These are phyloP conservation scores for Scopulariopsis brevicaulis DNA, from an alignment of 2,329 filamentous ascomycete genomes.

Conservation along the genomic window DNA sequence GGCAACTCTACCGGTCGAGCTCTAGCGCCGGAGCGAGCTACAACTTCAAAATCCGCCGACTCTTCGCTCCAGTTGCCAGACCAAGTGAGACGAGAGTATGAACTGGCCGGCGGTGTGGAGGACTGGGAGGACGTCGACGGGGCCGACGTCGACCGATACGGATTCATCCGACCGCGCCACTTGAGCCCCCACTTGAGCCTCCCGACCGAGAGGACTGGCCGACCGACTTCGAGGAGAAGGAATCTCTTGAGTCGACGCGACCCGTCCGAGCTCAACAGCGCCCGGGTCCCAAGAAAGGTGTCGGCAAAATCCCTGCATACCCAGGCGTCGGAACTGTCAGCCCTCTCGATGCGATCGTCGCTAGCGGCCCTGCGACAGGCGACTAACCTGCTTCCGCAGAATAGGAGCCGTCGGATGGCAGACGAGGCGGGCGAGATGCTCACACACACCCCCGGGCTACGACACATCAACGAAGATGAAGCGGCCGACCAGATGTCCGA, in stretches of 20 bases:
- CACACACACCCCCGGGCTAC: conserved; percentile 43
- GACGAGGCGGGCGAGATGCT: conserved; percentile 60
- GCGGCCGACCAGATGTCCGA: conserved; percentile 39
- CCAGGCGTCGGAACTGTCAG: conserved; percentile 39
- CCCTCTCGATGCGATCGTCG: conserved; percentile 38
- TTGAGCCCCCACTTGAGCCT: conserved; percentile 25
- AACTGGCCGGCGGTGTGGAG: conserved; percentile 48
- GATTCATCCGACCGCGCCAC: conserved; percentile 45
- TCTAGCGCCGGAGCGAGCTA: neutral
- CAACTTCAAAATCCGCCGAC: conserved; percentile 26
- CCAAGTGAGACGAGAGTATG: conserved; percentile 23
- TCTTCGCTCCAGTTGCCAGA: conserved; percentile 28
- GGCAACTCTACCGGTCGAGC: neutral
- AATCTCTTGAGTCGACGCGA: conserved; percentile 24
- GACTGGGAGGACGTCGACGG: conserved; percentile 56
- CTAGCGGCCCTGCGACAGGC: conserved; percentile 45
- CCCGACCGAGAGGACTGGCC: conserved; percentile 18
- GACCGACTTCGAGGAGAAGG: conserved; percentile 19
- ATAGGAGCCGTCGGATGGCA: conserved; percentile 47
- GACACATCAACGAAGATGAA: conserved; percentile 44
- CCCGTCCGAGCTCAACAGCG: conserved; percentile 19
- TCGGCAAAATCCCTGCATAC: conserved; percentile 49
- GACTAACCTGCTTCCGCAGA: conserved; percentile 47
- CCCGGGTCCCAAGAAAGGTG: conserved; percentile 39
- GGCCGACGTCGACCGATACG: conserved; percentile 54